A percentile compares a stretch with the other conserved stretches of the same genome.
Conservation (phyloP, 108 stramenopile species). For the Cyclotella kingstonii region DNA sequence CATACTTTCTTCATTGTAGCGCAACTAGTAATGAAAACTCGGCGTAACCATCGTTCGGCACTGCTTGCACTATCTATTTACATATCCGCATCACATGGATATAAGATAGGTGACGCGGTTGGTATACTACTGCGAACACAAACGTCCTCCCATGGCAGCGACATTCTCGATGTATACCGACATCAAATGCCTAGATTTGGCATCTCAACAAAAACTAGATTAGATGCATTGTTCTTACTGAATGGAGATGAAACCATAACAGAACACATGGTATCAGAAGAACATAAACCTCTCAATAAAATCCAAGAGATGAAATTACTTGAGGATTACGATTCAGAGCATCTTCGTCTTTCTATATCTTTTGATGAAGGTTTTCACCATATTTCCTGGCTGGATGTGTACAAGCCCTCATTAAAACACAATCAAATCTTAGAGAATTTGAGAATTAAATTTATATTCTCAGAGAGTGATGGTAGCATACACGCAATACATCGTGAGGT, state of each 20-base stretch:
- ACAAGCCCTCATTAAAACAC: constrained; percentile 7
- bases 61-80: too few relatives aligned
- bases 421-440: constrained; percentile 15
- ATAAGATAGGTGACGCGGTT: constrained; percentile 36
- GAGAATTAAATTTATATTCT: constrained; percentile 32
- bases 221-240: constrained; percentile 16
- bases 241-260: neutral
- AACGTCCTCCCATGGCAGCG: neutral
- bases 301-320: neutral
- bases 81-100: neutral
- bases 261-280: neutral
- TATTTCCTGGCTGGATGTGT: constrained; percentile 34
- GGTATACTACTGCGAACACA: constrained; percentile 36
- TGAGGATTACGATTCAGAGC: neutral
- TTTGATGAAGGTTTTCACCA: constrained; percentile 44
- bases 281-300: neutral
- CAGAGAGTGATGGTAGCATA: constrained; percentile 33
- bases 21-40: too few relatives aligned
- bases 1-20: too few relatives aligned
- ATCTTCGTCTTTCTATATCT: constrained; percentile 22
- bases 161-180: constrained; percentile 33
- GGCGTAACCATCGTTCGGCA: too few relatives aligned
- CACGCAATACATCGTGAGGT: constrained; percentile 32
- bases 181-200: constrained; percentile 44
- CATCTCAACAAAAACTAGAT: constrained; percentile 28